Evolutionary conservation across 257 asterid genomes (phyloP).

Genomic region (Solanum pinnatisectum): DNA sequence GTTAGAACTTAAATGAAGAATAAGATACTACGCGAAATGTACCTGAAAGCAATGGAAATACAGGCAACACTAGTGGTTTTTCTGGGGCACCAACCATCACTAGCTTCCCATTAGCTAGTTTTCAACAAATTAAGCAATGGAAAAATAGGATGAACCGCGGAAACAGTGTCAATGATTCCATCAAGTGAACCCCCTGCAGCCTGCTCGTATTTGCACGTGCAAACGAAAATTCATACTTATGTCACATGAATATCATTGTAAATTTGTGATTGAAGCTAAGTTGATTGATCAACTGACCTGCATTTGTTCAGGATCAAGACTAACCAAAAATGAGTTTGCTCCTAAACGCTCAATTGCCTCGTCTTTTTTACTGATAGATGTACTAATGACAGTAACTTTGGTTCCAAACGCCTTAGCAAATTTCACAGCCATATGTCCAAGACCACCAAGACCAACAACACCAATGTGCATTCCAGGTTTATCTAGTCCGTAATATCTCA

Average conservation of each 20-base stretch:
- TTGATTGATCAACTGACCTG: conserved; percentile 2
- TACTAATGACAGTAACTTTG: conserved; percentile 40
- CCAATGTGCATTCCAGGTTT: conserved; percentile 41
- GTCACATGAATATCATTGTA: neutral
- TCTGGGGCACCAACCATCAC: conserved; percentile 19
- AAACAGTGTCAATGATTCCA: conserved; percentile 34
- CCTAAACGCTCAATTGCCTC: conserved; percentile 36
- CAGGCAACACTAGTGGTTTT: conserved; percentile 20
- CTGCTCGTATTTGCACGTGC: neutral
- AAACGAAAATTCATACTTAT: neutral
- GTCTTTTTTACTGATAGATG: conserved; percentile 23
- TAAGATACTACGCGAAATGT: neutral
- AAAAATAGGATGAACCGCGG: conserved; percentile 14
- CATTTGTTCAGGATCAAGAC: conserved; percentile 31
- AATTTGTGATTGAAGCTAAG: neutral
- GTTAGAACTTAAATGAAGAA: neutral
- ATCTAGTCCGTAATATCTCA: conserved; percentile 29
- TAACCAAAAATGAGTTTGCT: conserved; percentile 30
- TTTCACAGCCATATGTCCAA: conserved; percentile 44
- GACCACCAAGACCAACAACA: conserved; percentile 46
- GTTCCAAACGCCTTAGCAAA: conserved; percentile 38
- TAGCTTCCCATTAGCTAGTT: conserved; percentile 19
- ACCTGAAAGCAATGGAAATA: conserved; percentile 21
- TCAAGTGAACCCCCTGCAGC: conserved; percentile 23
- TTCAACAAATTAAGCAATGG: conserved; percentile 20